Percentiles rank a stretch among this genome's conserved stretches.
Evolutionary conservation across 2,329 filamentous ascomycete species (phyloP).

Genomic region (Aspergillus tubingensis): DNA sequence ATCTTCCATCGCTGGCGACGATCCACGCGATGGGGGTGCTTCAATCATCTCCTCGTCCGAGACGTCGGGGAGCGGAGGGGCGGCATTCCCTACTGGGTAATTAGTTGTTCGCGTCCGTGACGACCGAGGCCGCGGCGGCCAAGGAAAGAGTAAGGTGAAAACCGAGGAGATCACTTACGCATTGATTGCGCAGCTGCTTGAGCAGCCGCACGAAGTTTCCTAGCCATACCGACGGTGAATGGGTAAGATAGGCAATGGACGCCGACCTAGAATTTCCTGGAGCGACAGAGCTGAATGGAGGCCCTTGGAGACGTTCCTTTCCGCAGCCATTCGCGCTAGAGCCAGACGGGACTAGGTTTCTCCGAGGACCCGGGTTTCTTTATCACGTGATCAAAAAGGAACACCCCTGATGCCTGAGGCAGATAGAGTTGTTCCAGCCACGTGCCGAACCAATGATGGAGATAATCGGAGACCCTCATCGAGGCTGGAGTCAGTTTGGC

Average conservation of each 20-base stretch:
- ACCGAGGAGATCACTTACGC: conserved; percentile 34
- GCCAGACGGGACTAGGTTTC: conserved; percentile 1
- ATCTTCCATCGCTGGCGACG: conserved; percentile 37
- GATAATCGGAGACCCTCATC: not conserved
- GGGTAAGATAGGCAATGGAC: conserved; percentile 7
- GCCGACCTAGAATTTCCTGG: conserved; percentile 7
- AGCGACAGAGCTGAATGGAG: conserved; percentile 10
- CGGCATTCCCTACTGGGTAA: conserved; percentile 42
- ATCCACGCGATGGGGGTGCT: conserved; percentile 35
- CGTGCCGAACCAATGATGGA: conserved; percentile 2
- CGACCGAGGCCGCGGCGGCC: not conserved
- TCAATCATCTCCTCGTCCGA: conserved; percentile 51
- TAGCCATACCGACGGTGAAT: conserved; percentile 39
- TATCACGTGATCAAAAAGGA: conserved; percentile 9
- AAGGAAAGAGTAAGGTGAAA: not conserved
- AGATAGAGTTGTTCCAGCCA: not conserved
- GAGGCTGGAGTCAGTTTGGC: not conserved
- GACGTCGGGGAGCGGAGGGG: conserved; percentile 43
- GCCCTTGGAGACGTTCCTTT: conserved; percentile 13
- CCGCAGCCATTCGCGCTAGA: conserved; percentile 15
- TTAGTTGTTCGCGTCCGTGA: conserved; percentile 21
- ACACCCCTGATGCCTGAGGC: not conserved
- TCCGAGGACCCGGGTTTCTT: not conserved
- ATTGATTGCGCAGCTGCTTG: conserved; percentile 50
- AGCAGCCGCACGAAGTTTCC: conserved; percentile 49